Evolutionary conservation across 345 rosid genomes (phyloP).

Genomic region (Raphanus raphanistrum): DNA sequence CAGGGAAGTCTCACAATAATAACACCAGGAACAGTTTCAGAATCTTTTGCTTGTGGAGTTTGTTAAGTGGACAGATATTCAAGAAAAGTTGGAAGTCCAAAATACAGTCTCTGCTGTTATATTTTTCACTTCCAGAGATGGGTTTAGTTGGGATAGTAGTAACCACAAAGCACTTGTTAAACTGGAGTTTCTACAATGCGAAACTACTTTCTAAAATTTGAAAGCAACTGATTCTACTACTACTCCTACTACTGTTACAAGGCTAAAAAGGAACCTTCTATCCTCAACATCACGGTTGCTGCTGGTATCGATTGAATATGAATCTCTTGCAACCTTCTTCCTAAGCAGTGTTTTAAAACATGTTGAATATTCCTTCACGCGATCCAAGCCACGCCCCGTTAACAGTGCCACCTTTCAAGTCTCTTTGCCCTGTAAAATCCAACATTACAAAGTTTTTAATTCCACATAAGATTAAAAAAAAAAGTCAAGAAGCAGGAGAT

Average conservation of each 20-base stretch:
- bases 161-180: slow-evolving; percentile 36
- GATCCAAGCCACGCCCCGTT: slow-evolving; percentile 78
- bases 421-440: slow-evolving; percentile 31
- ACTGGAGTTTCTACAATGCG: slow-evolving; percentile 39
- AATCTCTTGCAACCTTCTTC: background rate
- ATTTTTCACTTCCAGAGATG: slow-evolving; percentile 41
- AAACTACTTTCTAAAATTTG: background rate
- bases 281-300: background rate
- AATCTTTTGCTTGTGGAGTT: background rate
- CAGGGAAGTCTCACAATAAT: no score
- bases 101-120: slow-evolving; percentile 21
- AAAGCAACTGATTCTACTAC: no score
- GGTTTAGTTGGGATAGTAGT: background rate
- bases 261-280: background rate
- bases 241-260: background rate
- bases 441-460: background rate
- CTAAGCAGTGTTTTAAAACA: slow-evolving; percentile 34
- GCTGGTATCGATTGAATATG: background rate
- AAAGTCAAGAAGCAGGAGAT: background rate
- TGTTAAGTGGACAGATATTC: background rate
- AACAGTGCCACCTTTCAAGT: slow-evolving; percentile 13
- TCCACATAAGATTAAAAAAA: background rate
- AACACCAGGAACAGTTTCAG: background rate
- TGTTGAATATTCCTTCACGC: slow-evolving; percentile 51
- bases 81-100: background rate